Conservation (phyloP, 495 filamentous ascomycete genomes). For the Penicillium robsamsonii region DNA sequence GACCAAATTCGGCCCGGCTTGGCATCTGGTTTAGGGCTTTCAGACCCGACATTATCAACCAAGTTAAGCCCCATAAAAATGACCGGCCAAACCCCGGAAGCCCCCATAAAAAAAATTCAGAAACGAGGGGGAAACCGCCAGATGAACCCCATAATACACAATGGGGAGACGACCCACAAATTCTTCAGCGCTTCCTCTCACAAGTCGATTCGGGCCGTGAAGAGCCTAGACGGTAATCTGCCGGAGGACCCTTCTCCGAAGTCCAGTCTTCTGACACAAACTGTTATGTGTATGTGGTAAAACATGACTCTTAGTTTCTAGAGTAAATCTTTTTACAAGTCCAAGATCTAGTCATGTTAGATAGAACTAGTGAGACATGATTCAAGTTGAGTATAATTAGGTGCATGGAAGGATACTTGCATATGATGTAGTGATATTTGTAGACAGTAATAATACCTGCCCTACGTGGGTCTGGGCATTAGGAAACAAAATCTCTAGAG, state of each 20-base stretch:
- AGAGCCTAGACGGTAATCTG: neutral
- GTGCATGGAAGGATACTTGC: no score
- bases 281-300: neutral
- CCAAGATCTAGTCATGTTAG: neutral
- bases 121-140: neutral
- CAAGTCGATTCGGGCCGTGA: conserved; percentile 1
- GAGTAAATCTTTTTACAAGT: neutral
- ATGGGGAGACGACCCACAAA: neutral
- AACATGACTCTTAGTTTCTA: neutral
- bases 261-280: neutral
- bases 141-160: neutral
- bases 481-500: neutral
- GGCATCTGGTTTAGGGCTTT: neutral
- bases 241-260: conserved; percentile 2
- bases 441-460: neutral
- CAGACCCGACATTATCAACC: neutral
- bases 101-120: neutral
- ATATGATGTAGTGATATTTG: neutral
- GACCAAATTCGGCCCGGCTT: neutral
- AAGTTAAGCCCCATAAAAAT: neutral
- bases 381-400: neutral
- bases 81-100: neutral
- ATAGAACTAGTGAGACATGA: neutral
- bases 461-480: neutral
- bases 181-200: neutral